These are phyloP conservation scores for Cryphonectria carpinicola DNA, from an alignment of 2,329 filamentous ascomycete species.

Conservation along the genomic window DNA sequence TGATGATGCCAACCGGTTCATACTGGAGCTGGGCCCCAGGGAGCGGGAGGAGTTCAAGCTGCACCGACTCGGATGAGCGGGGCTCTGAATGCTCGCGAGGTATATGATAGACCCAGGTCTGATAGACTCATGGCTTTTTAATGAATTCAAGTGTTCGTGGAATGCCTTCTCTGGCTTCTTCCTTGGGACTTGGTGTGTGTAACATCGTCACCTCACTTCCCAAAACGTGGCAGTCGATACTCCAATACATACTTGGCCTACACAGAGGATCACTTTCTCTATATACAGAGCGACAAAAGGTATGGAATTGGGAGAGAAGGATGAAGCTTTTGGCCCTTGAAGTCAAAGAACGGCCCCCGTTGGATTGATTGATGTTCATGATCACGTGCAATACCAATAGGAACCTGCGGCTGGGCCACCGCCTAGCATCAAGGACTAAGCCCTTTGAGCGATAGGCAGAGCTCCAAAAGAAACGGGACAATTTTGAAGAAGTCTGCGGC, in stretches of 20 bases:
- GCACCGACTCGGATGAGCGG: not conserved
- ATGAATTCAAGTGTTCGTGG: not conserved
- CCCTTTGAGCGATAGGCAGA: not conserved
- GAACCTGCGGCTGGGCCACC: not conserved
- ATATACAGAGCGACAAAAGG: not conserved
- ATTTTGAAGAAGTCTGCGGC: no score
- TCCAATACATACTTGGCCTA: not conserved
- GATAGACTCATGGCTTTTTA: not conserved
- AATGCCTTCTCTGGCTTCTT: not conserved
- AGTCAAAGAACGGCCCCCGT: not conserved
- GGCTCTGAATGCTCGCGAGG: no score
- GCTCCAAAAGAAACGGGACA: no score
- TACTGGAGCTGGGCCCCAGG: conserved; percentile 1
- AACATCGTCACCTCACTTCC: not conserved
- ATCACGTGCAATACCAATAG: not conserved
- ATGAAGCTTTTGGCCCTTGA: not conserved
- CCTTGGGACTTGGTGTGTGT: not conserved
- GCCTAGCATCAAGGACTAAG: not conserved
- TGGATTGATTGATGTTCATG: not conserved
- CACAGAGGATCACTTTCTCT: not conserved
- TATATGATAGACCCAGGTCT: not conserved
- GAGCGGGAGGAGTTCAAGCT: conserved; percentile 5
- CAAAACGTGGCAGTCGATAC: not conserved
- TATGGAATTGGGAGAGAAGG: not conserved
- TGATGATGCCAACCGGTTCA: not conserved